phyloP scores from a whole-genome alignment of 192 early-diverging fungal species.

The Rhizoclosmatium sp. region DNA sequence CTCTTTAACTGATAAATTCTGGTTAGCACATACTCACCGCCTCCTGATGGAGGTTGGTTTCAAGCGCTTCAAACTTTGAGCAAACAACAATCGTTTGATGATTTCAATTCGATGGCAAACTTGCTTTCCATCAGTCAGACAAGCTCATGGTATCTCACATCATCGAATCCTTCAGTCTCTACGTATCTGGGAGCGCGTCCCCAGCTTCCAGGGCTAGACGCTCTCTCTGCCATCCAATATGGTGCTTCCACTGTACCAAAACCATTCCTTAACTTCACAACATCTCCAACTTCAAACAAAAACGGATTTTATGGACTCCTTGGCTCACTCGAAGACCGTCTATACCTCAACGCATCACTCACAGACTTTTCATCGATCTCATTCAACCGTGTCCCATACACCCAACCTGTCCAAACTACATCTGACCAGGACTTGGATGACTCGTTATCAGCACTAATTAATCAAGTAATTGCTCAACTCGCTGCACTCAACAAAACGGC shows the following conservation, averaged over 20 bases:
- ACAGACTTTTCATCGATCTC: neutral
- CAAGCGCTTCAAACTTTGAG: neutral
- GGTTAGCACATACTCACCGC: conserved; percentile 32
- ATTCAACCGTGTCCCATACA: conserved; percentile 24
- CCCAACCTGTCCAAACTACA: neutral
- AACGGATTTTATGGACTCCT: conserved; percentile 27
- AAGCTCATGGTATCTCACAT: conserved; percentile 5
- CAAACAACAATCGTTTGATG: neutral
- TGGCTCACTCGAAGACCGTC: conserved; percentile 13
- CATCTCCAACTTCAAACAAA: neutral
- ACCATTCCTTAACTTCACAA: conserved; percentile 4
- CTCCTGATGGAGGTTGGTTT: conserved; percentile 35
- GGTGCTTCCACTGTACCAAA: neutral
- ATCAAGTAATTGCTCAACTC: conserved; percentile 40
- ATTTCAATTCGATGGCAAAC: neutral
- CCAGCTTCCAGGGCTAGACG: neutral
- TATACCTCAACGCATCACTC: conserved; percentile 11
- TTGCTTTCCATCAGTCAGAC: conserved; percentile 8
- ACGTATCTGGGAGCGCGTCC: conserved; percentile 16
- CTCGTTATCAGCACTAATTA: conserved; percentile 23
- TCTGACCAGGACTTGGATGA: conserved; percentile 39
- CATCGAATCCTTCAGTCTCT: neutral
- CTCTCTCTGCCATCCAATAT: neutral
- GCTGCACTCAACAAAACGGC: conserved; percentile 46
- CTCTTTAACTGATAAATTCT: neutral